Conservation (phyloP, 441 rosid species). For the Gossypium gossypioides region DNA sequence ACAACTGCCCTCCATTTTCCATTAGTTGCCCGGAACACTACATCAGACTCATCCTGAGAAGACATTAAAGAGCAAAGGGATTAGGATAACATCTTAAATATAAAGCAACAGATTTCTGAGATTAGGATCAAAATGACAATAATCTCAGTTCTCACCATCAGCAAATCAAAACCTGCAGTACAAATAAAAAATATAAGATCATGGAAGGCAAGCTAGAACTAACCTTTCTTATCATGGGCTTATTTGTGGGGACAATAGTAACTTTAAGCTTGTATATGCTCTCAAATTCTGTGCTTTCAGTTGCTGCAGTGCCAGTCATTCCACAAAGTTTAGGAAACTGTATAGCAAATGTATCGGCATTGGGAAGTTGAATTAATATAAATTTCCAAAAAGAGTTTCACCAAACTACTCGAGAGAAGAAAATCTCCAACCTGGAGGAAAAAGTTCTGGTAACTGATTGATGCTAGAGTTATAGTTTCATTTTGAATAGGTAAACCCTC, state of each 20-base stretch:
- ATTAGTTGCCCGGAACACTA: conserved; percentile 74
- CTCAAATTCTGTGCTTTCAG: conserved; percentile 91
- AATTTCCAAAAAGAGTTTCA: conserved; percentile 9
- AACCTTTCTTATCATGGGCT: conserved; percentile 94
- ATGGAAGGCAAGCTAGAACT: conserved; percentile 17
- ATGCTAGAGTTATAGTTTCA: conserved; percentile 87
- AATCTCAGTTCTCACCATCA: neutral
- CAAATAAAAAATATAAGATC: neutral
- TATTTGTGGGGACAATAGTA: conserved; percentile 91
- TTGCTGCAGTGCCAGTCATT: conserved; percentile 97
- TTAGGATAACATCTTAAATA: neutral
- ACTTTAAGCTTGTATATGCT: conserved; percentile 96
- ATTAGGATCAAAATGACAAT: conserved; percentile 4
- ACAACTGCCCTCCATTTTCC: conserved; percentile 97
- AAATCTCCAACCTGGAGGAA: conserved; percentile 72
- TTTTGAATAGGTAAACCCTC: conserved; percentile 92
- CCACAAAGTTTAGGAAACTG: conserved; percentile 98
- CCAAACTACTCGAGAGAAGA: conserved; percentile 13
- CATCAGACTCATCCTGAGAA: conserved; percentile 90
- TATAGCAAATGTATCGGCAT: conserved; percentile 6
- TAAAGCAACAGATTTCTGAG: conserved; percentile 7
- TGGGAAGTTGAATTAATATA: conserved; percentile 1
- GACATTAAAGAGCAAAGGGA: conserved; percentile 9
- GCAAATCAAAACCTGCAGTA: neutral
- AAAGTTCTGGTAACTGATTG: conserved; percentile 94